Base-by-base conservation (phyloP, 768 basidiomycete genomes). In the Termitomyces sp. region DNA sequence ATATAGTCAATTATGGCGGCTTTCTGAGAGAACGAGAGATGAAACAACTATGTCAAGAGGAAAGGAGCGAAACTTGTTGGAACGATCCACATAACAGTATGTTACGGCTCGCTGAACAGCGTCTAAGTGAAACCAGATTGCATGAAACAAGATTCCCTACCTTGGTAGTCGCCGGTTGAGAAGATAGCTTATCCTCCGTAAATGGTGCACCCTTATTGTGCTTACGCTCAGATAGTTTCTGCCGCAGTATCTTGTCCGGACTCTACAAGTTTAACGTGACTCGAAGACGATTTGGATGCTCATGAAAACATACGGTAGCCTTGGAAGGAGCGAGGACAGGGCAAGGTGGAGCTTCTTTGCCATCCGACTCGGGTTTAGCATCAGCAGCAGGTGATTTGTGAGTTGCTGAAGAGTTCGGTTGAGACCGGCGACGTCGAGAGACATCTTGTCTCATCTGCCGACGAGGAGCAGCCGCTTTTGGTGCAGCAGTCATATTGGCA, bases 391-490 rank as follows among this genome's bases (percentile, higher is more conserved):
- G 20, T 15, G 22, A 18, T 9, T 34, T 47, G 44, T 44, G 48
- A 27, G 53, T 45, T 18, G 53, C 31, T 18, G 48, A 49, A 47
- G 41, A 41, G n/a, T 47, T 56, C 24, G 22, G 20, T 56, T 51
- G 56, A 12, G 33, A 20, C 55, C 31, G 6, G 30, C 41, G 33
- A 37, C 46, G 48, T 45, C 42, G 39, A 50, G 57, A n/a, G 30
- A 30, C 24, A 31, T 54, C 54, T 39, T 18, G 49, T 22, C 57
- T 52, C 2, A 54, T 31, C 47, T 57, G 58, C 55, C n/a, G 58
- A 39, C 53, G 44, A 54, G 57, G 31, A 57, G 59, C 42, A 47
- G 42, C 18, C 11, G 42, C 18, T 16, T 55, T 57, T 13, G 42
- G 24, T 20, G 54, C 13, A 33, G 39, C 37, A n/a, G 22, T 42